A percentile compares a stretch with the other conserved stretches of the same genome.
These are phyloP conservation scores for Sporothrix dimorphospora DNA, from an alignment of 2,329 filamentous ascomycete genomes.

Conservation along the genomic window DNA sequence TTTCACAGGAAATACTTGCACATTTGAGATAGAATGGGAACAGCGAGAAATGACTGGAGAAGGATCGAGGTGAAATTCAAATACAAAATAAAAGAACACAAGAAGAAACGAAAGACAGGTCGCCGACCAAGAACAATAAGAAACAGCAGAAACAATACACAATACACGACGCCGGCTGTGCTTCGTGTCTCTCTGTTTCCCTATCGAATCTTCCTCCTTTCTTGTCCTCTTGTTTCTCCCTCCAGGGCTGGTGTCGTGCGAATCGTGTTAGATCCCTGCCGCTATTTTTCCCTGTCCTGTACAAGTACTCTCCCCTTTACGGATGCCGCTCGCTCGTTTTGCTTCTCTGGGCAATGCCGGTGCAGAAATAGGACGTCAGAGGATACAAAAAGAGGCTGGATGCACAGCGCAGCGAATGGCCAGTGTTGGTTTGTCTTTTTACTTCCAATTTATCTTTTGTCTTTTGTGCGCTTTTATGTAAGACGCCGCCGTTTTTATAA, in stretches of 20 bases:
- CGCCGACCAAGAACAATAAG: not conserved
- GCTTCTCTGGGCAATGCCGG: not conserved
- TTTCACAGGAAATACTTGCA: too few relatives aligned
- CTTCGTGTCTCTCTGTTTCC: not conserved
- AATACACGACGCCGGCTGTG: constrained; percentile 8
- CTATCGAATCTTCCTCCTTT: not conserved
- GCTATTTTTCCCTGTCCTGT: not conserved
- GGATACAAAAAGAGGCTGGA: not conserved
- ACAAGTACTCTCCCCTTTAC: not conserved
- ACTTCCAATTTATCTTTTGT: not conserved
- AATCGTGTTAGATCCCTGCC: not conserved
- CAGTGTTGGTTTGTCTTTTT: not conserved
- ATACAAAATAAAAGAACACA: not conserved
- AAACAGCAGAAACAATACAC: not conserved
- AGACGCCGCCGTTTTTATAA: not conserved
- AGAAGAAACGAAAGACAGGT: not conserved
- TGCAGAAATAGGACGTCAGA: not conserved
- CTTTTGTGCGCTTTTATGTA: not conserved
- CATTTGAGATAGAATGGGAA: not conserved
- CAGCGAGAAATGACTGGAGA: not conserved
- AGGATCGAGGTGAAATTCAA: not conserved
- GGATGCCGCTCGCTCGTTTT: constrained; percentile 12
- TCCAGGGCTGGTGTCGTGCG: not conserved
- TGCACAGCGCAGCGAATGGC: not conserved
- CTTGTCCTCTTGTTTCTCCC: not conserved